phyloP scores from a whole-genome alignment of 495 filamentous ascomycete species.

The Lepraria neglecta region DNA sequence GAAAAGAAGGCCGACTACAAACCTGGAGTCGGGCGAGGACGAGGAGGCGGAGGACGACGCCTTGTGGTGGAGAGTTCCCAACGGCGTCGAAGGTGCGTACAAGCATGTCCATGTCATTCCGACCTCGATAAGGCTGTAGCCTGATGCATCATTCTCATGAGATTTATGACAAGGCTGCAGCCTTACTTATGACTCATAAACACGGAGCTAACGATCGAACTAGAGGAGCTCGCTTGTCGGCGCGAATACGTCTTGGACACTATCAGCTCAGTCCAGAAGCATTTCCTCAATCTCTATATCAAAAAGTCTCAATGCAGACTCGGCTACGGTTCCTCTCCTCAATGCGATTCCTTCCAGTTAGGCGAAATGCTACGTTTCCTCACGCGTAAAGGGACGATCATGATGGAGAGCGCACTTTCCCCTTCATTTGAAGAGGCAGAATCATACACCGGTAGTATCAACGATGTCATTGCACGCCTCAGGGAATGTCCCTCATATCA shows the following conservation, averaged over 20 bases:
- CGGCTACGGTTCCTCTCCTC: conserved; percentile 64
- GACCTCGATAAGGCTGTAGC: neutral
- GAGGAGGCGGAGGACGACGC: conserved; percentile 40
- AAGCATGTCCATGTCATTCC: neutral
- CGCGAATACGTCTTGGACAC: conserved; percentile 67
- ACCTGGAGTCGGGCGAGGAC: conserved; percentile 35
- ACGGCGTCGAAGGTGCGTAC: conserved; percentile 60
- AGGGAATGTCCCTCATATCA: conserved; percentile 68
- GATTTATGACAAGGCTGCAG: neutral
- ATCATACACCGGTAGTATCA: conserved; percentile 39
- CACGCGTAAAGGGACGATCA: conserved; percentile 37
- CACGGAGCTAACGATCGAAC: conserved; percentile 10
- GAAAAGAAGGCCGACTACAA: conserved; percentile 48
- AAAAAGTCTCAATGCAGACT: conserved; percentile 56
- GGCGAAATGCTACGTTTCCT: conserved; percentile 84
- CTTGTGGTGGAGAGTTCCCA: conserved; percentile 69
- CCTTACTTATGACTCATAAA: neutral
- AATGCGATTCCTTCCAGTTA: conserved; percentile 81
- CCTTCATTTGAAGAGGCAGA: conserved; percentile 23
- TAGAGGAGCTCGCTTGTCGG: conserved; percentile 67
- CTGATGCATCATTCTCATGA: neutral
- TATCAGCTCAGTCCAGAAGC: conserved; percentile 64
- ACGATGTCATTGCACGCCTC: conserved; percentile 46
- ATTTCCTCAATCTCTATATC: conserved; percentile 65
- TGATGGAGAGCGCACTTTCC: conserved; percentile 33